Evolutionary conservation across 2,329 filamentous ascomycete genomes (phyloP).

Genomic region (Colletotrichum sojae): DNA sequence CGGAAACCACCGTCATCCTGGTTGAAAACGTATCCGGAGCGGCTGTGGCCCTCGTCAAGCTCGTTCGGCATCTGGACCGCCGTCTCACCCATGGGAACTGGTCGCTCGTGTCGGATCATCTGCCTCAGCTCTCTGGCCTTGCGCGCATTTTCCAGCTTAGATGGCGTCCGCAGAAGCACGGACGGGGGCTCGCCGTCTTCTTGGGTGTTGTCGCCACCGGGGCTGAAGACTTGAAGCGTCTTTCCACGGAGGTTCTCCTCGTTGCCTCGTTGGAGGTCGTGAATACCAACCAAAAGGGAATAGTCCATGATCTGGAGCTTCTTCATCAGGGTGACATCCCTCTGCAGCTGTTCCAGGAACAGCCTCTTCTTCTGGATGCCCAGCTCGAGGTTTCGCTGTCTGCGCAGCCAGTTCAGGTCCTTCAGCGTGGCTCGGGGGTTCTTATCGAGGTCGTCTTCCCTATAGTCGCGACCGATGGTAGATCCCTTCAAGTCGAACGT

Average conservation of each 20-base stretch:
- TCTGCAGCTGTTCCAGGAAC: slow-evolving; percentile 90
- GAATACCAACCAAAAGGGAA: slow-evolving; percentile 93
- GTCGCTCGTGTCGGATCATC: slow-evolving; percentile 92
- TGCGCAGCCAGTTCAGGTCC: slow-evolving; percentile 94
- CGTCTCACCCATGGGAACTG: slow-evolving; percentile 90
- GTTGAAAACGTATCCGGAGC: slow-evolving; percentile 85
- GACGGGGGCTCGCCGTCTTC: slow-evolving; percentile 73
- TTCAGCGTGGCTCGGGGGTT: slow-evolving; percentile 96
- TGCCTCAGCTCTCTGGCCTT: slow-evolving; percentile 93
- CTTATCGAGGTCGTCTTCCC: slow-evolving; percentile 86
- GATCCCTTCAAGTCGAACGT: slow-evolving; percentile 98
- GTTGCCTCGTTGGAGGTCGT: slow-evolving; percentile 91
- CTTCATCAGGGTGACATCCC: slow-evolving; percentile 89
- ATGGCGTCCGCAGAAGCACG: slow-evolving; percentile 88
- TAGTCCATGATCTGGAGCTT: slow-evolving; percentile 98
- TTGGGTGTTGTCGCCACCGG: slow-evolving; percentile 76
- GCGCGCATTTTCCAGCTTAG: slow-evolving; percentile 90
- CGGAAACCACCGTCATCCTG: slow-evolving; percentile 93
- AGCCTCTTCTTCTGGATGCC: slow-evolving; percentile 89
- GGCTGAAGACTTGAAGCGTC: slow-evolving; percentile 94
- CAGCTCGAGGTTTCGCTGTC: slow-evolving; percentile 88
- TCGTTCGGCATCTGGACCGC: slow-evolving; percentile 91
- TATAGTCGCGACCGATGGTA: slow-evolving; percentile 92
- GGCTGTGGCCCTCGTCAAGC: slow-evolving; percentile 80
- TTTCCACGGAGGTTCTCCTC: slow-evolving; percentile 93